Conservation (phyloP, 139 green algal genomes). For the Chara braunii region DNA sequence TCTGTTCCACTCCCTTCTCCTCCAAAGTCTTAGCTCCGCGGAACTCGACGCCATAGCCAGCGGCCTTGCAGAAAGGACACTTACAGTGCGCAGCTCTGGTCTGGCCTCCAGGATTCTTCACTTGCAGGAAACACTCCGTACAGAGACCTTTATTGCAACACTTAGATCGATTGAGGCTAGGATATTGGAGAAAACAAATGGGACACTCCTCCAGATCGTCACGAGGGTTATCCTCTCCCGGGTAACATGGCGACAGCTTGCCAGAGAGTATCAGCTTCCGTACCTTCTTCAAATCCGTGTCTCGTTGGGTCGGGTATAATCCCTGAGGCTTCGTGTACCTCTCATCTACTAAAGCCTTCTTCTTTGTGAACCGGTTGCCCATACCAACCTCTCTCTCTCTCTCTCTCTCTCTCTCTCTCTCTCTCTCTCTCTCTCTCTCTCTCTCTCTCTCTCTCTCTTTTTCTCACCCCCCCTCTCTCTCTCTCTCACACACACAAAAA, state of each 20-base stretch:
- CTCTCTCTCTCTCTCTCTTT: too few relatives aligned
- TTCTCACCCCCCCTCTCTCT: too few relatives aligned
- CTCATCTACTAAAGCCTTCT: constrained; percentile 18
- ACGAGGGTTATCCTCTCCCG: constrained; percentile 26
- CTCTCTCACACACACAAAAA: too few relatives aligned
- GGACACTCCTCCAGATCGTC: constrained; percentile 43
- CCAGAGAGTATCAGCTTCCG: constrained; percentile 32
- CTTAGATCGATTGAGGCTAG: constrained; percentile 37
- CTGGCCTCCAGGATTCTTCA: constrained; percentile 24
- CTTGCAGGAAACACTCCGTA: constrained; percentile 46
- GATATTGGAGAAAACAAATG: constrained; percentile 49
- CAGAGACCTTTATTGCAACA: constrained; percentile 42
- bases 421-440: too few relatives aligned
- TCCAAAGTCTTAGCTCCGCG: constrained; percentile 23
- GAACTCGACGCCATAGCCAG: constrained; percentile 41
- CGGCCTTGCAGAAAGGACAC: constrained; percentile 45
- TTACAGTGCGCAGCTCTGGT: background rate
- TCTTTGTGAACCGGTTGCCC: constrained; percentile 32
- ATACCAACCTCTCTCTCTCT: too few relatives aligned
- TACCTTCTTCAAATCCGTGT: constrained; percentile 40
- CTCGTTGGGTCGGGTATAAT: constrained; percentile 31
- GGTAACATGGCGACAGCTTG: constrained; percentile 46
- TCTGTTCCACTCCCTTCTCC: constrained; percentile 24
- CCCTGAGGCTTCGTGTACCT: constrained; percentile 23
- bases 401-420: too few relatives aligned